A percentile compares a stretch with the other conserved stretches of the same genome.
Conservation (phyloP, 1,284 basidiomycete genomes). For the Leccinum subatratum region DNA sequence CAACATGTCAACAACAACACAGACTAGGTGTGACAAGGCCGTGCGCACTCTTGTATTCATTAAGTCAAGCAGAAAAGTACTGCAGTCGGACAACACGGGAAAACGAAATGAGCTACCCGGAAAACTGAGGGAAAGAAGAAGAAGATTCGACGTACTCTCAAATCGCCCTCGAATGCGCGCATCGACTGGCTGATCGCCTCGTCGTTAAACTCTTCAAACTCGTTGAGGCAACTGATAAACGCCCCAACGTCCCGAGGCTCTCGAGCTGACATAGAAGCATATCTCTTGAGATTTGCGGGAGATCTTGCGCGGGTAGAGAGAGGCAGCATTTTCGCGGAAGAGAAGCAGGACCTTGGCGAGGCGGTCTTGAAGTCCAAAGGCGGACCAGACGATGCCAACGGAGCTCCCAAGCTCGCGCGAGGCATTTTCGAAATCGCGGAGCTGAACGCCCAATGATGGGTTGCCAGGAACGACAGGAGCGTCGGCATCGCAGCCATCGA, state of each 20-base stretch:
- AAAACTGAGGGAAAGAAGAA: neutral
- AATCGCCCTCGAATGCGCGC: conserved; percentile 43
- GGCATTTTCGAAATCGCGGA: conserved; percentile 33
- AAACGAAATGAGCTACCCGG: neutral
- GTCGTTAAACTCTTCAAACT: conserved; percentile 54
- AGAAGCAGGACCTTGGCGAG: conserved; percentile 32
- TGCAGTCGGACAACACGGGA: conserved; percentile 7
- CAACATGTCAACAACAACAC: neutral
- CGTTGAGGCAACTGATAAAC: conserved; percentile 48
- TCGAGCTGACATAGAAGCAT: conserved; percentile 37
- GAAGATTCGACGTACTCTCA: conserved; percentile 36
- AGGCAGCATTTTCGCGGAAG: conserved; percentile 34
- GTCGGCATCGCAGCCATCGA: too few species aligned
- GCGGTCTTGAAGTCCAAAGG: conserved; percentile 31
- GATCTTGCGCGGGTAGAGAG: conserved; percentile 31
- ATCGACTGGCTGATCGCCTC: conserved; percentile 51
- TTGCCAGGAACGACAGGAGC: neutral
- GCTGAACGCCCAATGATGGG: conserved; percentile 16
- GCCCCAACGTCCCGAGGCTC: conserved; percentile 44
- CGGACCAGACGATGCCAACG: conserved; percentile 33
- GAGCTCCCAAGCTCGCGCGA: conserved; percentile 34
- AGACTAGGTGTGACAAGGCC: conserved; percentile 16
- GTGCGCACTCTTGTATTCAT: conserved; percentile 24
- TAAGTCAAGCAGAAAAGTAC: conserved; percentile 32
- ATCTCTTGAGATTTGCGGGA: conserved; percentile 26